Evolutionary conservation across 257 asterid species (phyloP).

Genomic region (Gynochthodes officinalis): DNA sequence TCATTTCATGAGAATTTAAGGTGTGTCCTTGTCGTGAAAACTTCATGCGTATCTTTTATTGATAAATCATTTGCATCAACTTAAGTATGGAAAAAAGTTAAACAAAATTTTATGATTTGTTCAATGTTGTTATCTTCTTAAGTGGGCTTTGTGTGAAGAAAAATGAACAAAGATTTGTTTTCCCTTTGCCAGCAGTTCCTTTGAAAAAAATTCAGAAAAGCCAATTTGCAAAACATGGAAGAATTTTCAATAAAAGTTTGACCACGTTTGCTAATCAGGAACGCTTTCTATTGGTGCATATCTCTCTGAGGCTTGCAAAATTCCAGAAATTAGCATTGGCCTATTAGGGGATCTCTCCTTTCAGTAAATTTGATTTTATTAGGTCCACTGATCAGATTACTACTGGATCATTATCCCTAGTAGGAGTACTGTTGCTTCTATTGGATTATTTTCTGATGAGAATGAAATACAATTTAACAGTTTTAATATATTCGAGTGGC

Average conservation of each 20-base stretch:
- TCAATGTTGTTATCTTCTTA: neutral
- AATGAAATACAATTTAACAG: neutral
- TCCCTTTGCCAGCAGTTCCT: neutral
- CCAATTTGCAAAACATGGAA: neutral
- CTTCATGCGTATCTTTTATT: slow-evolving; percentile 13
- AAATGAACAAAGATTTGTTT: neutral
- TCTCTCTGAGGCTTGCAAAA: neutral
- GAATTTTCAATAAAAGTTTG: neutral
- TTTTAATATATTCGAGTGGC: slow-evolving; percentile 1
- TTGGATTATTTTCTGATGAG: neutral
- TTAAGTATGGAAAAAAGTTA: neutral
- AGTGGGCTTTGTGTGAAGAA: neutral
- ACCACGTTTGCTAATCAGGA: neutral
- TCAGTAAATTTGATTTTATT: neutral
- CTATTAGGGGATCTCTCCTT: no score
- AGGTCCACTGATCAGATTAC: neutral
- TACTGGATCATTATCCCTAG: neutral
- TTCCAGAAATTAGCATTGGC: neutral
- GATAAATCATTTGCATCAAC: neutral
- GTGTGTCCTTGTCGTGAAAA: slow-evolving; percentile 36
- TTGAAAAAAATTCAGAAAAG: neutral
- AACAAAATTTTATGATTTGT: neutral
- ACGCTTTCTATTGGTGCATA: neutral
- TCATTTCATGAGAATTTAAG: slow-evolving; percentile 67
- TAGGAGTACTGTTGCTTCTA: neutral